Percentiles rank a stretch among this genome's conserved stretches.
Conservation (phyloP, 306 rosid genomes). For the Lathyrus sativus region DNA sequence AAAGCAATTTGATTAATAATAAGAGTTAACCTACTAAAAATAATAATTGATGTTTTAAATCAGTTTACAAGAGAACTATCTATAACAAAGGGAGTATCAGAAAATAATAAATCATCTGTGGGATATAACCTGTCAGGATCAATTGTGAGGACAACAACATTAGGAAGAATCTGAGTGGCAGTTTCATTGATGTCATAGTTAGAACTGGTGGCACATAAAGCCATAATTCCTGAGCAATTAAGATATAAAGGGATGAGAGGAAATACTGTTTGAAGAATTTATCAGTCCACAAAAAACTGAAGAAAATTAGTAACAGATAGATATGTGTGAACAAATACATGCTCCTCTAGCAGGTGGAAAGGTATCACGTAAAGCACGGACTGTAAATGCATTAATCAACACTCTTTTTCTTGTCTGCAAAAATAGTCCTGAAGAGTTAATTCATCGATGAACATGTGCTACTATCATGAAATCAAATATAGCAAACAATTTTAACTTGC, state of each 20-base stretch:
- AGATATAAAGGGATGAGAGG: conserved; percentile 9
- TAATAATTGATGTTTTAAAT: conserved; percentile 11
- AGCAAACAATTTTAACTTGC: conserved; percentile 30
- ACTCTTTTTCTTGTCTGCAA: conserved; percentile 98
- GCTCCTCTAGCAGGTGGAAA: conserved; percentile 98
- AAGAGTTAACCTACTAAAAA: conserved; percentile 25
- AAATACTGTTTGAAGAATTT: conserved; percentile 25
- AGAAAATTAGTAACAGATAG: conserved; percentile 27
- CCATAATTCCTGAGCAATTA: conserved; percentile 85
- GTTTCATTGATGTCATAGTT: conserved; percentile 87
- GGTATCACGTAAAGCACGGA: conserved; percentile 96
- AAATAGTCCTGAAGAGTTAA: conserved; percentile 39
- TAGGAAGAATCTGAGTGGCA: conserved; percentile 96
- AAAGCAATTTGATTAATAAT: conserved; percentile 7
- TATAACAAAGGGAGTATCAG: conserved; percentile 12
- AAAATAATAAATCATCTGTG: conserved; percentile 29
- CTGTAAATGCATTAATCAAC: conserved; percentile 95
- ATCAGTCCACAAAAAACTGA: conserved; percentile 19
- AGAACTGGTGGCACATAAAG: conserved; percentile 93
- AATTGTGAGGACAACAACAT: conserved; percentile 81
- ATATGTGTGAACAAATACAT: conserved; percentile 53
- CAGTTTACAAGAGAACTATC: conserved; percentile 33
- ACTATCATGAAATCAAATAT: conserved; percentile 35
- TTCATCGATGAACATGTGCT: conserved; percentile 23
- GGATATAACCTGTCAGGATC: conserved; percentile 86